phyloP scores from a whole-genome alignment of 1,139 yeast species.

The Blastobotrys ciferrii region DNA sequence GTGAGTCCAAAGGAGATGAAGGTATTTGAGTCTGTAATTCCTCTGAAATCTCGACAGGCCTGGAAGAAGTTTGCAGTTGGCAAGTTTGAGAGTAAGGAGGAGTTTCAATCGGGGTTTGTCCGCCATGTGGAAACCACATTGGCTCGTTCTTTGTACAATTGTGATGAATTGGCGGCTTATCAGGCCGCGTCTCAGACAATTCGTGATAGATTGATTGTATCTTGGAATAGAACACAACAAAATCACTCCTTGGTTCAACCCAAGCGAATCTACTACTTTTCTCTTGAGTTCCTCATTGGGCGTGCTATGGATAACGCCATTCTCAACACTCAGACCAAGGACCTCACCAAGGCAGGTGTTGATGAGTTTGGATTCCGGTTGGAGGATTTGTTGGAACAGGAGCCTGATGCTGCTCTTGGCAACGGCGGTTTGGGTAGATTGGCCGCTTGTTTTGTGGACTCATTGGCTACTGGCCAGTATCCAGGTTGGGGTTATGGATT shows the following conservation, averaged over 20 bases:
- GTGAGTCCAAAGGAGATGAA: conserved; percentile 87
- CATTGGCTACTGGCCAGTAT: conserved; percentile 79
- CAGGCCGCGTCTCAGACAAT: conserved; percentile 81
- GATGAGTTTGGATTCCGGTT: conserved; percentile 79
- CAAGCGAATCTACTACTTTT: conserved; percentile 82
- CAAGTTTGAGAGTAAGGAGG: conserved; percentile 53
- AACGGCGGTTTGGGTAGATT: conserved; percentile 94
- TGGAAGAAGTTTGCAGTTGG: conserved; percentile 68
- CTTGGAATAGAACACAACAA: conserved; percentile 95
- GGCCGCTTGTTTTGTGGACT: conserved; percentile 93
- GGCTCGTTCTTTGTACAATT: conserved; percentile 86
- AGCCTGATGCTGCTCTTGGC: conserved; percentile 93
- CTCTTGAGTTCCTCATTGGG: conserved; percentile 91
- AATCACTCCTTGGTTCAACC: conserved; percentile 80
- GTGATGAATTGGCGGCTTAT: conserved; percentile 90
- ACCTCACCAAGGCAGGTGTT: conserved; percentile 54
- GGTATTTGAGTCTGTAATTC: conserved; percentile 78
- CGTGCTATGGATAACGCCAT: conserved; percentile 93
- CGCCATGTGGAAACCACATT: conserved; percentile 85
- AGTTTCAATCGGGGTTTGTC: conserved; percentile 69
- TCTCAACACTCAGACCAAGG: conserved; percentile 67
- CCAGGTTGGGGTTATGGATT: conserved; percentile 98
- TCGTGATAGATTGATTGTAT: conserved; percentile 75
- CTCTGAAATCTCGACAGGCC: conserved; percentile 67
- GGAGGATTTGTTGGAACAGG: conserved; percentile 81